Base-by-base conservation (phyloP, 352 stramenopile genomes). In the Phytophthora podocarpi region DNA sequence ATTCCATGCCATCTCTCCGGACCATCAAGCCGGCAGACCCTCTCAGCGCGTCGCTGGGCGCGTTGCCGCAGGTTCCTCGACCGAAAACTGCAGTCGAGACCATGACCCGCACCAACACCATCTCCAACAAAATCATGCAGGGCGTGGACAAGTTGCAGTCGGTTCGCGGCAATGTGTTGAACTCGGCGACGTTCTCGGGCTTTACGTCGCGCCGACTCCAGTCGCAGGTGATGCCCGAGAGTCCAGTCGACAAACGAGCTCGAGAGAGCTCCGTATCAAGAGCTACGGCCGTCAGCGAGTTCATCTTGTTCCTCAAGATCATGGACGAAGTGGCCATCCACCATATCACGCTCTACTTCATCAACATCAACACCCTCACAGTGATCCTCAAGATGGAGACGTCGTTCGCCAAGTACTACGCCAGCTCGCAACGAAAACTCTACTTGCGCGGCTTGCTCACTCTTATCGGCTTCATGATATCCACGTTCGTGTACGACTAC, bases 271-370 rank as follows among this genome's bases (percentile, higher is more conserved):
- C 78, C 15, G 75, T 76, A 13, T 75, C 73, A 6, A 72, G 77
- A 12, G 67, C 71, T 5, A 84, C 82, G 18, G 79, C 79, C 3
- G 70, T 91, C 41, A 89, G 60, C 45, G 82, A 91, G 59, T 90
- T 91, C 53, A 85, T 78, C 53, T 62, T 31, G 9, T 92, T 90
- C 59, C 67, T 92, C 30, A 87, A 87, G 55, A 82, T 90, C 69
- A 89, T 91, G 68, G 85, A 93, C 54, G 79, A 93, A 36, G 83
- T 92, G 11, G 85, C 79, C 28, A 90, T 91, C 39, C 85, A 93
- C 64, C 82, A 81, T 32, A 64, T 91, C 31, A 92, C 80, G 36
- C 71, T 92, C 42, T 91, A 92, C 57, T 93, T 93, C 50, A 87
- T 91, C 68, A 89, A 86, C 61, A 83, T 92, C 62, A 84, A 74